Evolutionary conservation across 2,329 filamentous ascomycete genomes (phyloP).

Genomic region (Cylindrodendrum hubeiense): DNA sequence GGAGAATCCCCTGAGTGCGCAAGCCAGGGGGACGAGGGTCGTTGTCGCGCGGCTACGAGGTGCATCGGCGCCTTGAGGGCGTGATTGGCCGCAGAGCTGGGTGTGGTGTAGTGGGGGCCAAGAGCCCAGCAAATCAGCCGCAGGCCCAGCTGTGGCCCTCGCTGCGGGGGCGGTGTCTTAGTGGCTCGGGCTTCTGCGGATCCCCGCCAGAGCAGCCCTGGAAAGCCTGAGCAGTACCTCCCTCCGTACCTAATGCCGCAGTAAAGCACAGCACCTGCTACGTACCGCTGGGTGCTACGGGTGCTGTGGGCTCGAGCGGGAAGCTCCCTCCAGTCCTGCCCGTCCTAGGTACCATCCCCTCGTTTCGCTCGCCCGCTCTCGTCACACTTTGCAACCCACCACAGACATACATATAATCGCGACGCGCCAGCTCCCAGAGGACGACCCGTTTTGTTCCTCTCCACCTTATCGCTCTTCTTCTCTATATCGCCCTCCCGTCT

Average conservation of each 20-base stretch:
- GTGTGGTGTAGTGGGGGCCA: conserved; percentile 28
- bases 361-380: conserved; percentile 29
- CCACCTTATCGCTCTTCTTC: conserved; percentile 19
- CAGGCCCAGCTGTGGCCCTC: conserved; percentile 38
- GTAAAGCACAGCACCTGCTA: conserved; percentile 7
- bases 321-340: conserved; percentile 24
- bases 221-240: conserved; percentile 19
- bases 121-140: conserved; percentile 43
- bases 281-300: conserved; percentile 13
- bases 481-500: neutral
- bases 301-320: neutral
- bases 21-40: conserved; percentile 27
- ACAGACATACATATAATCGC: conserved; percentile 45
- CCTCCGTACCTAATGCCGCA: conserved; percentile 20
- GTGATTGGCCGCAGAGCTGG: conserved; percentile 31
- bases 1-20: conserved; percentile 5
- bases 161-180: conserved; percentile 39
- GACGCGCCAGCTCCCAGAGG: conserved; percentile 30
- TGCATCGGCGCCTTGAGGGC: conserved; percentile 16
- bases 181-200: conserved; percentile 41
- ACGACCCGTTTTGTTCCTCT: conserved; percentile 30
- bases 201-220: conserved; percentile 37
- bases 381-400: conserved; percentile 36
- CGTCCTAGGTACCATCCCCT: conserved; percentile 20
- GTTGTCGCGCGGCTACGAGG: conserved; percentile 45